These are phyloP conservation scores for Pythium periplocum DNA, from an alignment of 352 stramenopile genomes.

Conservation along the genomic window DNA sequence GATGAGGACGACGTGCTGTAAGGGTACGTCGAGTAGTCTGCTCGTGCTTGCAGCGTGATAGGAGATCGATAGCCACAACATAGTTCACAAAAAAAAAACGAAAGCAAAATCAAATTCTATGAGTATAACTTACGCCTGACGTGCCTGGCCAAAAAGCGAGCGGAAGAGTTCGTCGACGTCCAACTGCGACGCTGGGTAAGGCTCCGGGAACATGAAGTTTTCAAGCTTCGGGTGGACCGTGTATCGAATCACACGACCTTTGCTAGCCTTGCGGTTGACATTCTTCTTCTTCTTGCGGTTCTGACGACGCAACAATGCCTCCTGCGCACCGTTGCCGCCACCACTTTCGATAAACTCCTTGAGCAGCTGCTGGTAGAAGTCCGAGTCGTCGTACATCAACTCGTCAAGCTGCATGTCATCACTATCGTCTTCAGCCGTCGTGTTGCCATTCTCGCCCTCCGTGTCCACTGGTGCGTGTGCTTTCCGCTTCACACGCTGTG, in stretches of 20 bases:
- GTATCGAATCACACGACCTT: slow-evolving; percentile 78
- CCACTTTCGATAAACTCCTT: slow-evolving; percentile 87
- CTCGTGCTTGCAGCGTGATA: background rate
- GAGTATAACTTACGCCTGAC: slow-evolving; percentile 30
- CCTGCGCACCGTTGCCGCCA: slow-evolving; percentile 31
- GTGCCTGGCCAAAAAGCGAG: slow-evolving; percentile 73
- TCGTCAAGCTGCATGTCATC: slow-evolving; percentile 62
- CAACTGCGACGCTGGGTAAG: slow-evolving; percentile 69
- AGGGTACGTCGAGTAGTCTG: slow-evolving; percentile 1
- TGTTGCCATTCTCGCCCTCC: slow-evolving; percentile 23
- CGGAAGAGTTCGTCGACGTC: slow-evolving; percentile 83
- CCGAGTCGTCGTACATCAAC: slow-evolving; percentile 83
- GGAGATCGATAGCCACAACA: background rate
- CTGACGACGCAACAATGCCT: slow-evolving; percentile 44
- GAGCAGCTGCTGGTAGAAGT: slow-evolving; percentile 86
- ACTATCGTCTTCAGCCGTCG: slow-evolving; percentile 27
- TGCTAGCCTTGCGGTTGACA: slow-evolving; percentile 87
- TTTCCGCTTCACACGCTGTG: slow-evolving; percentile 79
- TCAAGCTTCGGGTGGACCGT: slow-evolving; percentile 84
- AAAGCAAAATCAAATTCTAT: slow-evolving; percentile 11
- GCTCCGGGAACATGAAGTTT: slow-evolving; percentile 89
- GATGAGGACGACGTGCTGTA: slow-evolving; percentile 87
- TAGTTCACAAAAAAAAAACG: slow-evolving; percentile 2
- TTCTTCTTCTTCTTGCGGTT: slow-evolving; percentile 84
- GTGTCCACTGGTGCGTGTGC: slow-evolving; percentile 59